phyloP scores from a whole-genome alignment of 2,329 filamentous ascomycete species.

The Orbilia oligospora region DNA sequence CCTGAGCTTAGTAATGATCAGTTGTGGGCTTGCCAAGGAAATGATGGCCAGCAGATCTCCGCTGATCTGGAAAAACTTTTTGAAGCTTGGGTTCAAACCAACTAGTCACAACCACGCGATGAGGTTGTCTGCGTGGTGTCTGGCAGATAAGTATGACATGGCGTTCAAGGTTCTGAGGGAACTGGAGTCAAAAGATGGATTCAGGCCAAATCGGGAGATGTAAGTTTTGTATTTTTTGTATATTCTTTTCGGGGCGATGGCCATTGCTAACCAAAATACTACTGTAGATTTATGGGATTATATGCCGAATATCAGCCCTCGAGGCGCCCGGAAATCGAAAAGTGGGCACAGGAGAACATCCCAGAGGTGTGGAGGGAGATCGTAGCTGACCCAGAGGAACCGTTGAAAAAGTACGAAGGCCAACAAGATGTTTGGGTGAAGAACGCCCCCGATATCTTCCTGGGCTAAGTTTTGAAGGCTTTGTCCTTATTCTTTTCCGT shows the following conservation, averaged over 20 bases:
- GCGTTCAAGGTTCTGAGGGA: conserved; percentile 77
- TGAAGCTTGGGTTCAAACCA: conserved; percentile 82
- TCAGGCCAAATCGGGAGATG: conserved; percentile 78
- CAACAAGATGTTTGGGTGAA: conserved; percentile 36
- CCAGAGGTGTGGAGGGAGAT: conserved; percentile 79
- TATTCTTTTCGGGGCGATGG: conserved; percentile 18
- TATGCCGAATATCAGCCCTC: conserved; percentile 65
- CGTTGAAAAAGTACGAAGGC: conserved; percentile 50
- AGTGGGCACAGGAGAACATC: conserved; percentile 80
- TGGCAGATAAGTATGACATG: conserved; percentile 79
- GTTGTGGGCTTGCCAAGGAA: conserved; percentile 77
- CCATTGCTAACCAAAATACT: conserved; percentile 3
- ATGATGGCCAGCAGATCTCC: conserved; percentile 74
- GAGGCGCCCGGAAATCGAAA: conserved; percentile 78
- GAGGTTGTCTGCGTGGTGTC: conserved; percentile 82
- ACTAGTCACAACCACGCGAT: conserved; percentile 80
- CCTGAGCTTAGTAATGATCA: conserved; percentile 83
- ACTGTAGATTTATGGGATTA: conserved; percentile 47
- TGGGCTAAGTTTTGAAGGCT: background rate
- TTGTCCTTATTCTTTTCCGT: conserved; percentile 3
- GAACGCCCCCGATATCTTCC: conserved; percentile 38
- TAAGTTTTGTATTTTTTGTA: conserved; percentile 69
- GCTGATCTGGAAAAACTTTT: conserved; percentile 79
- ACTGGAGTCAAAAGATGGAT: conserved; percentile 77
- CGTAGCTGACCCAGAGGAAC: conserved; percentile 66